Base-by-base conservation (phyloP, 345 rosid genomes). In the Eucalyptus erythrocorys region DNA sequence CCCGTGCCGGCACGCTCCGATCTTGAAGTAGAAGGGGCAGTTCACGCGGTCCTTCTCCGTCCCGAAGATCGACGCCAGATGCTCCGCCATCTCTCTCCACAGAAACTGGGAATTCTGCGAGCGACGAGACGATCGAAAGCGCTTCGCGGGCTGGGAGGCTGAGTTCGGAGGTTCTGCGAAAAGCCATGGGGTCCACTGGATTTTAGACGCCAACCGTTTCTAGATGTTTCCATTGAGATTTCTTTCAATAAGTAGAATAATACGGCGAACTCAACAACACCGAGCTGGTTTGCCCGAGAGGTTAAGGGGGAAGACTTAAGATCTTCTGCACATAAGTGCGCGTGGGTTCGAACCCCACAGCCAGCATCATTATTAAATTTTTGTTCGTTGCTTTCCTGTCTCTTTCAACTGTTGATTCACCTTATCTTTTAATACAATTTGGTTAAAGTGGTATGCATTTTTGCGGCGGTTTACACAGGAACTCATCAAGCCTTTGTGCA, bases 331-430 rank as follows among this genome's bases (percentile, higher is more conserved):
- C 95, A 91, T 84, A 93, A 93, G 97, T 93, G 95, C 98, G 97
- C 97, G 98, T 94, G 97, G 96, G 97, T 96, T 95, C 98, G 96
- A 96, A 97, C 95, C 95, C 95, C 97, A 94, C 96, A 93, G 98
- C 96, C 98, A 92, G 95, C 96, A 96, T 5, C 8, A 12, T 27
- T 1, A 9, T 55, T 2, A 2, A 2, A 10, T 4, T n/a, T 64
- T 64, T 15, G 34, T 34, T 64, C 1, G 32, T 14, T 14, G 37
- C 21, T 64, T 64, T n/a, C 76, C 40, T 15, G 21, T 9, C 76
- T 64, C 76, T 64, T 14, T 64, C 34, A n/a, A 64, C 40, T 15
- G 37, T 64, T n/a, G 21, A n/a, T n/a, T 15, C 76, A n/a, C 76
- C 40, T n/a, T 3, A 51, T 30, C 14, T 11, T 27, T 27, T 61